These are phyloP conservation scores for Penicillium psychrosexuale DNA, from an alignment of 2,329 filamentous ascomycete species.

Conservation along the genomic window DNA sequence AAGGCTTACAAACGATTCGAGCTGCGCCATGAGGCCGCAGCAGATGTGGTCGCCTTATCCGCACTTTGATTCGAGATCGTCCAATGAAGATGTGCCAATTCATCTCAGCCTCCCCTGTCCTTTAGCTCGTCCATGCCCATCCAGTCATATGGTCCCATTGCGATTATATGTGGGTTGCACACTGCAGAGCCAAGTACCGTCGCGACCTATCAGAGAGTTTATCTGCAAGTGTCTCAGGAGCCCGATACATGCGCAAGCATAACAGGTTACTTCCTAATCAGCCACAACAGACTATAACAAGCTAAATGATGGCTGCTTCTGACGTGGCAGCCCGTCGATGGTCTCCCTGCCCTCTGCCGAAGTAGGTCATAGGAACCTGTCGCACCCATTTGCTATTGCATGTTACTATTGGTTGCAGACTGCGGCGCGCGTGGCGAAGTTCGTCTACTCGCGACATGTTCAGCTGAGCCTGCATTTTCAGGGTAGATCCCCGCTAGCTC, in stretches of 20 bases:
- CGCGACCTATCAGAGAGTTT: constrained; percentile 15
- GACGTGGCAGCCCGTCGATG: constrained; percentile 33
- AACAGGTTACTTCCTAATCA: constrained; percentile 2
- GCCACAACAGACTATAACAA: constrained; percentile 12
- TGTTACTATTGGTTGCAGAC: constrained; percentile 1
- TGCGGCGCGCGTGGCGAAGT: neutral
- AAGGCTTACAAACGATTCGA: neutral
- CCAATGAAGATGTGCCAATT: constrained; percentile 13
- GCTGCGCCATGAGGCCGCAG: neutral
- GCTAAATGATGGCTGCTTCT: constrained; percentile 21
- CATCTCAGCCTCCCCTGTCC: constrained; percentile 4
- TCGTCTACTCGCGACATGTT: neutral
- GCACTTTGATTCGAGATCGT: neutral
- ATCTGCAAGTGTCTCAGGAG: constrained; percentile 1
- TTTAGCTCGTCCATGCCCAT: constrained; percentile 1
- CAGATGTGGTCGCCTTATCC: neutral
- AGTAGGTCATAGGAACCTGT: constrained; percentile 14
- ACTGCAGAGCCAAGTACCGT: constrained; percentile 9
- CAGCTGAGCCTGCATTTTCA: constrained; percentile 12
- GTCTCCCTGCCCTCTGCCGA: constrained; percentile 9
- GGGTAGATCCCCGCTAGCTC: neutral
- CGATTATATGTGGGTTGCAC: constrained; percentile 5
- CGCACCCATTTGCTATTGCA: constrained; percentile 4
- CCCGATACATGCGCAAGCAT: constrained; percentile 22
- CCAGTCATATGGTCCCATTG: constrained; percentile 8